Evolutionary conservation across 1,284 basidiomycete genomes (phyloP).

Genomic region (Fomitopsis pinicola): DNA sequence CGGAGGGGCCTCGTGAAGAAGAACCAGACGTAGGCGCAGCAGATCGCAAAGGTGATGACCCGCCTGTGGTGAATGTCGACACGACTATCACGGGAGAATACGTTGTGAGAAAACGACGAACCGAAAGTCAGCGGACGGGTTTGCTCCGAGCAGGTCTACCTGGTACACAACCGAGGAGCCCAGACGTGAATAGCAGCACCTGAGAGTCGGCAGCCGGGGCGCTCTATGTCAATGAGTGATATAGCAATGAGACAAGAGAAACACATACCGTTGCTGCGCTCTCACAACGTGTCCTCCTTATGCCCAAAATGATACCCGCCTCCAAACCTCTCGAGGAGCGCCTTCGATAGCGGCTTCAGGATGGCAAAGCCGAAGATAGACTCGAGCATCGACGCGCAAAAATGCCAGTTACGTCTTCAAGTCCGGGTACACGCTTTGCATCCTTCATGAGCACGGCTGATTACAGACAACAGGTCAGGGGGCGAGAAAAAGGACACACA

Average conservation of each 20-base stretch:
- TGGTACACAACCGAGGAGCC: slow-evolving; percentile 10
- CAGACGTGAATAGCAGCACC: slow-evolving; percentile 9
- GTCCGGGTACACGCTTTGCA: slow-evolving; percentile 5
- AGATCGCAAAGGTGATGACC: slow-evolving; percentile 20
- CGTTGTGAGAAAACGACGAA: neutral
- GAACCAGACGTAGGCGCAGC: slow-evolving; percentile 56
- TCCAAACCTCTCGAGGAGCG: slow-evolving; percentile 8
- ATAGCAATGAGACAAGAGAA: neutral
- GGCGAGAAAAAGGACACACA: neutral
- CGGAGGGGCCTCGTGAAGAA: slow-evolving; percentile 63
- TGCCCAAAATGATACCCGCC: slow-evolving; percentile 9
- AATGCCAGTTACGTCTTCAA: slow-evolving; percentile 12
- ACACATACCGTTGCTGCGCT: slow-evolving; percentile 9
- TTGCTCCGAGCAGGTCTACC: slow-evolving; percentile 5
- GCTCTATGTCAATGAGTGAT: no score
- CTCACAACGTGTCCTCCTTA: slow-evolving; percentile 11
- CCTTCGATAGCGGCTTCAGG: slow-evolving; percentile 6
- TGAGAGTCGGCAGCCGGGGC: slow-evolving; percentile 7
- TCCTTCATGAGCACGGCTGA: neutral
- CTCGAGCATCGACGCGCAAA: slow-evolving; percentile 9
- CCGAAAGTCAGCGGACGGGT: slow-evolving; percentile 9
- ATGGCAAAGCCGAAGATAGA: slow-evolving; percentile 2
- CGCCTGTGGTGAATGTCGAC: neutral
- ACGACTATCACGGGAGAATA: neutral
- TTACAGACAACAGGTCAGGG: no score